A percentile compares a stretch with the other conserved stretches of the same genome.
phyloP scores from a whole-genome alignment of 176 grass and related monocot species.

The Eragrostis curvula region DNA sequence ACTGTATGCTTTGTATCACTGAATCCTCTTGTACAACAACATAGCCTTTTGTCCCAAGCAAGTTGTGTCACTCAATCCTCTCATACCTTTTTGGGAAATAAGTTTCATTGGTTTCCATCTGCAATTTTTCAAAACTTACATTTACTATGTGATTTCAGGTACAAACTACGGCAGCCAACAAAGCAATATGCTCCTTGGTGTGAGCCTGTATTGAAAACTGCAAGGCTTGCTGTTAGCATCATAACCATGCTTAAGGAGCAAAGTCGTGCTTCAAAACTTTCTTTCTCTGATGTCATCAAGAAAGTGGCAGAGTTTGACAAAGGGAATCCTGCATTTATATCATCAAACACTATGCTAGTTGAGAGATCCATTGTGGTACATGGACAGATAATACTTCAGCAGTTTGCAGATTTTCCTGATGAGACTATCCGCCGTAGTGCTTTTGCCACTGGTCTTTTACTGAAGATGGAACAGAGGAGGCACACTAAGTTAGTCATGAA shows the following conservation, averaged over 20 bases:
- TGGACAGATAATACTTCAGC: slow-evolving; percentile 93
- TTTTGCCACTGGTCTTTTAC: slow-evolving; percentile 78
- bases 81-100: not conserved
- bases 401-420: slow-evolving; percentile 95
- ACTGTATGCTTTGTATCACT: slow-evolving; percentile 15
- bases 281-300: slow-evolving; percentile 79
- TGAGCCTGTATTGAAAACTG: slow-evolving; percentile 92
- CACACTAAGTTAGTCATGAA: slow-evolving; percentile 91
- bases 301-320: slow-evolving; percentile 78
- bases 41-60: too few species aligned
- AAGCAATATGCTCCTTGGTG: slow-evolving; percentile 93
- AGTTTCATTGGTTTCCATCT: slow-evolving; percentile 23
- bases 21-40: too few species aligned
- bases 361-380: slow-evolving; percentile 93
- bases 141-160: slow-evolving; percentile 71
- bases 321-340: slow-evolving; percentile 66
- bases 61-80: slow-evolving; percentile 20
- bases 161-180: slow-evolving; percentile 78
- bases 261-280: slow-evolving; percentile 87
- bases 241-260: slow-evolving; percentile 92
- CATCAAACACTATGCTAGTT: slow-evolving; percentile 65
- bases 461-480: slow-evolving; percentile 81
- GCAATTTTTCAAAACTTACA: slow-evolving; percentile 21
- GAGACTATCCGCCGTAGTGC: slow-evolving; percentile 81
- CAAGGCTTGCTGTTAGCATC: slow-evolving; percentile 81